A percentile compares a stretch with the other conserved stretches of the same genome.
Conservation (phyloP, 179 eudicot genomes). For the Vitellaria paradoxa region DNA sequence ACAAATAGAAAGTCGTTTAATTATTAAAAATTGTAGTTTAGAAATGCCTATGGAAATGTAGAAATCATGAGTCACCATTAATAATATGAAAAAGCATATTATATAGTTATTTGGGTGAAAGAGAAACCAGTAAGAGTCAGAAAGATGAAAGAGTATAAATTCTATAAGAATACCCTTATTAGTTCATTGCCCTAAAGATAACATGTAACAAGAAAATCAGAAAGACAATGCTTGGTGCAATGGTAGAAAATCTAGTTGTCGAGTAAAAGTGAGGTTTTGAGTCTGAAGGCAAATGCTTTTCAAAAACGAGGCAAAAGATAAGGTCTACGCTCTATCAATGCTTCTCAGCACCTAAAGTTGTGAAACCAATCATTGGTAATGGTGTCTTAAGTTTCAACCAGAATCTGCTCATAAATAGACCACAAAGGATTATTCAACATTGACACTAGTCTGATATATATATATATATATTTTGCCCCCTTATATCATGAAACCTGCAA, state of each 20-base stretch:
- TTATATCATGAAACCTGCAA: too few relatives aligned
- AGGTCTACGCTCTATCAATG: not conserved
- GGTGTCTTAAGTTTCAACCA: not conserved
- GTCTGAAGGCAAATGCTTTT: not conserved
- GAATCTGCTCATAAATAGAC: not conserved
- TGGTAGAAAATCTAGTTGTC: not conserved
- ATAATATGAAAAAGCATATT: not conserved
- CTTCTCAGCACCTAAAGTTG: conserved; percentile 6
- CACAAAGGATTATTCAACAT: not conserved
- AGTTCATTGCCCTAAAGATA: not conserved
- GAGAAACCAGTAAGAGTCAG: not conserved
- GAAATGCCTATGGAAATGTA: not conserved
- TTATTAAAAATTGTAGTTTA: not conserved
- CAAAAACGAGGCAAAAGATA: not conserved
- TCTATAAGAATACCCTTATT: not conserved
- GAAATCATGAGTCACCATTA: not conserved
- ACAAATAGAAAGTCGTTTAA: not conserved
- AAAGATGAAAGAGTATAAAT: not conserved
- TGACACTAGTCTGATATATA: too few relatives aligned
- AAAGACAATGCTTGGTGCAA: conserved; percentile 9
- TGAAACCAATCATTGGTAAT: not conserved
- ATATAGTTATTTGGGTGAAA: not conserved
- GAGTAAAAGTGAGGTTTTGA: not conserved
- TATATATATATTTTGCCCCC: too few relatives aligned
- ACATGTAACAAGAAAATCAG: not conserved